These are phyloP conservation scores for Perkinsus marinus DNA, from an alignment of 169 alveolate genomes.

Conservation along the genomic window DNA sequence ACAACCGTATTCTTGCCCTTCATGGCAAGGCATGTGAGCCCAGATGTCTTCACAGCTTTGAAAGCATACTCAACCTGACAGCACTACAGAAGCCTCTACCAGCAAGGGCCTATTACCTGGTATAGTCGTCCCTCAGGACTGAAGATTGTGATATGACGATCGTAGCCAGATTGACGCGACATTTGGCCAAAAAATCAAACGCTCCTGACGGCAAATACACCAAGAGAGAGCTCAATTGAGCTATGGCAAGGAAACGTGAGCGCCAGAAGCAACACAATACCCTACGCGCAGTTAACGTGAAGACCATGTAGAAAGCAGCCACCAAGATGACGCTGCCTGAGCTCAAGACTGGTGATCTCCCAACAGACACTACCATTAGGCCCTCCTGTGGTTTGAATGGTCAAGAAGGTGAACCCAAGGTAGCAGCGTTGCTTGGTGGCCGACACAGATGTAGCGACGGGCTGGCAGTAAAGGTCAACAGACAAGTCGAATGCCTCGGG, in stretches of 20 bases:
- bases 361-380: too few species aligned
- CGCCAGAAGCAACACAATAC: too few species aligned
- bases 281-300: too few species aligned
- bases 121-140: constrained; percentile 95
- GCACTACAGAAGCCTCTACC: too few species aligned
- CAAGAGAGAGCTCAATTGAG: too few species aligned
- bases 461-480: neutral
- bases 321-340: too few species aligned
- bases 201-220: too few species aligned
- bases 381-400: too few species aligned
- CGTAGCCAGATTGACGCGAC: constrained; percentile 71
- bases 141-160: constrained; percentile 84
- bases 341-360: too few species aligned
- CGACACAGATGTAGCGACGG: neutral
- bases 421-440: neutral
- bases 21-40: constrained; percentile 85
- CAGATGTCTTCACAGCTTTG: constrained; percentile 89
- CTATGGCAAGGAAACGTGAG: too few species aligned
- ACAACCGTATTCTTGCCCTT: constrained; percentile 88
- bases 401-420: neutral
- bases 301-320: too few species aligned
- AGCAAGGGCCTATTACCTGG: constrained; percentile 53
- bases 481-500: neutral
- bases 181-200: constrained; percentile 15
- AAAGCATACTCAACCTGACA: constrained; percentile 77